phyloP scores from a whole-genome alignment of 2,329 filamentous ascomycete species.

The Fusarium cicatricum region DNA sequence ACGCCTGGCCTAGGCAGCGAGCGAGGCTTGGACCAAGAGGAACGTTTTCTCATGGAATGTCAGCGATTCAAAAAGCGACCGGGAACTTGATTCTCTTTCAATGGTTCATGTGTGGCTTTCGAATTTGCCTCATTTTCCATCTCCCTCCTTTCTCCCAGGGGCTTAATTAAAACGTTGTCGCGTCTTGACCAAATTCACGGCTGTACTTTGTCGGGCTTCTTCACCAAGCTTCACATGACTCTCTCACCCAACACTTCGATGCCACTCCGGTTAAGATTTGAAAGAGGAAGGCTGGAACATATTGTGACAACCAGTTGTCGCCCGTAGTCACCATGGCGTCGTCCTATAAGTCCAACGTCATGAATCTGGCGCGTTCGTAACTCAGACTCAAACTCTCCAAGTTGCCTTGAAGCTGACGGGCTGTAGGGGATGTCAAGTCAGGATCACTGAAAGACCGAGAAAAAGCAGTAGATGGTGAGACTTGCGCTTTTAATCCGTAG shows the following conservation, averaged over 20 bases:
- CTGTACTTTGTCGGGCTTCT: constrained; percentile 15
- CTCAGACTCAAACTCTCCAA: background rate
- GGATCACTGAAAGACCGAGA: constrained; percentile 50
- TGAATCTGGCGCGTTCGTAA: constrained; percentile 47
- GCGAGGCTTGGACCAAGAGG: background rate
- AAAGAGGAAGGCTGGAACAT: constrained; percentile 8
- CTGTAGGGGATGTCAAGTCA: constrained; percentile 47
- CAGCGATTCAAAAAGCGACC: background rate
- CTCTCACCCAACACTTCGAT: constrained; percentile 1
- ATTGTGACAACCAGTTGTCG: background rate
- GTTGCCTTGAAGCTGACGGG: constrained; percentile 16
- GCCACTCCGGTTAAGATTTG: background rate
- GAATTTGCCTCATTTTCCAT: background rate
- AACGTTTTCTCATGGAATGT: background rate
- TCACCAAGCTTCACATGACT: constrained; percentile 1
- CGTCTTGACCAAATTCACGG: background rate
- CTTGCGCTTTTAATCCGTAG: background rate
- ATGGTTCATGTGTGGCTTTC: background rate
- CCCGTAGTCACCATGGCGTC: constrained; percentile 43
- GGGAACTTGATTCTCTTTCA: background rate
- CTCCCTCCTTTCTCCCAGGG: constrained; percentile 5
- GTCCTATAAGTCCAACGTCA: constrained; percentile 46
- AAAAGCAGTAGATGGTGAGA: constrained; percentile 52
- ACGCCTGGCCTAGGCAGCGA: background rate
- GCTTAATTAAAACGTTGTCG: constrained; percentile 5